Percentiles rank a stretch among this genome's conserved stretches.
Conservation (phyloP, 2,329 filamentous ascomycete species). For the Neofusicoccum cordaticola region DNA sequence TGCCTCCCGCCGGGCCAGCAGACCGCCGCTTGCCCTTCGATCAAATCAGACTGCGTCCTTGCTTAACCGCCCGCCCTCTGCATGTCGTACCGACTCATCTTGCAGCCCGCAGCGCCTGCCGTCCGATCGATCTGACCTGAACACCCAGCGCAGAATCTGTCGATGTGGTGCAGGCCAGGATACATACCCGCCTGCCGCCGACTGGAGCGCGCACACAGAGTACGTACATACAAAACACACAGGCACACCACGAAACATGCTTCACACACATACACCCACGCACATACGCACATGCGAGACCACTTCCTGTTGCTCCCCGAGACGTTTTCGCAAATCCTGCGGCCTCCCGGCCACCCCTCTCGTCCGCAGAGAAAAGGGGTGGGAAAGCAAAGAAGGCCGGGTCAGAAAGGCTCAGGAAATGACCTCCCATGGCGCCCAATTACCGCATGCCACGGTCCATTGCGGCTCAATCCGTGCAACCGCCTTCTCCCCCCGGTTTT, state of each 20-base stretch:
- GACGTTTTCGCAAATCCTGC: neutral
- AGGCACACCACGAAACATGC: neutral
- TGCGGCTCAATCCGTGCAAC: conserved; percentile 10
- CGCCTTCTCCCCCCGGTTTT: no score
- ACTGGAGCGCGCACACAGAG: neutral
- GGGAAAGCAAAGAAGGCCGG: neutral
- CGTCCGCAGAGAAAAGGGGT: neutral
- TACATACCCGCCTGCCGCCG: neutral
- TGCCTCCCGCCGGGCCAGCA: neutral
- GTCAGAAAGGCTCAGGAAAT: neutral
- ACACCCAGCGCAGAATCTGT: neutral
- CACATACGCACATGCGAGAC: neutral
- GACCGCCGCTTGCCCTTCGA: neutral
- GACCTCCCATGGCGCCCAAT: neutral
- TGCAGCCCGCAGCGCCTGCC: neutral
- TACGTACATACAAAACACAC: neutral
- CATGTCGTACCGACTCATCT: conserved; percentile 4
- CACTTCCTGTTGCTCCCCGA: neutral
- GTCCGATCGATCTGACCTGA: conserved; percentile 3
- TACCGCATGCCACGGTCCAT: conserved; percentile 3
- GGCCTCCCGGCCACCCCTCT: neutral
- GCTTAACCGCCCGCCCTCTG: neutral
- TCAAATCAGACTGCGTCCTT: neutral
- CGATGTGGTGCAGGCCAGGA: neutral
- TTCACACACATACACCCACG: neutral